Evolutionary conservation across 2,329 filamentous ascomycete species (phyloP).

Genomic region (Trichophyton equinum): DNA sequence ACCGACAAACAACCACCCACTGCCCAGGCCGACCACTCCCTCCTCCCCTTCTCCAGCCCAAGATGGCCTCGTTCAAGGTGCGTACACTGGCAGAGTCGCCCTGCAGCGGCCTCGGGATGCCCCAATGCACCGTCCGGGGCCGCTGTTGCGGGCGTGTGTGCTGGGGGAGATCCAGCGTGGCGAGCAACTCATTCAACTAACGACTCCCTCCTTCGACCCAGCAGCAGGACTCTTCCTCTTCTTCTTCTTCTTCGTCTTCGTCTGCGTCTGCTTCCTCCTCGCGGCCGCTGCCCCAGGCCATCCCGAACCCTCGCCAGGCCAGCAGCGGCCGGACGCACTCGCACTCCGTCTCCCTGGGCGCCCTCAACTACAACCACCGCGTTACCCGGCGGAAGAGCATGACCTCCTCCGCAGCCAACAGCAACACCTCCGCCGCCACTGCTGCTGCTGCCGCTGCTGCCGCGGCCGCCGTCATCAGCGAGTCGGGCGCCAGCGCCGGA

Average conservation of each 20-base stretch:
- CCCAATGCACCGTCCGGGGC: background rate
- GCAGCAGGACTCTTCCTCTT: conserved; percentile 17
- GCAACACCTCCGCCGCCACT: conserved; percentile 41
- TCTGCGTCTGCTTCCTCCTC: conserved; percentile 22
- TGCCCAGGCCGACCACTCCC: background rate
- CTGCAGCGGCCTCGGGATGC: background rate
- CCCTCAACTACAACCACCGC: conserved; percentile 69
- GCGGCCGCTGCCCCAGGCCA: conserved; percentile 54
- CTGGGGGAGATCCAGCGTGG: background rate
- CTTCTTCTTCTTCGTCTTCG: conserved; percentile 17
- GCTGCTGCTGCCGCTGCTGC: conserved; percentile 32
- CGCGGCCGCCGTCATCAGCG: conserved; percentile 50
- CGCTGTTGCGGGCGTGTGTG: background rate
- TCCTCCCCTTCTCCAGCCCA: background rate
- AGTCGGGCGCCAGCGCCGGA: conserved; percentile 46
- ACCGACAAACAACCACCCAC: no score
- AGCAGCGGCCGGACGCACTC: conserved; percentile 61
- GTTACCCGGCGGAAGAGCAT: conserved; percentile 91
- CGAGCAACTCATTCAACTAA: background rate
- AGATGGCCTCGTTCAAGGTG: conserved; percentile 10
- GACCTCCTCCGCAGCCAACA: conserved; percentile 58
- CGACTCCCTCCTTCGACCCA: background rate
- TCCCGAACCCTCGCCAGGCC: conserved; percentile 48
- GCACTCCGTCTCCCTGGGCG: conserved; percentile 64
- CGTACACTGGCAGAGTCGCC: background rate